A percentile compares a stretch with the other conserved stretches of the same genome.
phyloP scores from a whole-genome alignment of 1,284 basidiomycete species.

The Ustilago xerochloae region DNA sequence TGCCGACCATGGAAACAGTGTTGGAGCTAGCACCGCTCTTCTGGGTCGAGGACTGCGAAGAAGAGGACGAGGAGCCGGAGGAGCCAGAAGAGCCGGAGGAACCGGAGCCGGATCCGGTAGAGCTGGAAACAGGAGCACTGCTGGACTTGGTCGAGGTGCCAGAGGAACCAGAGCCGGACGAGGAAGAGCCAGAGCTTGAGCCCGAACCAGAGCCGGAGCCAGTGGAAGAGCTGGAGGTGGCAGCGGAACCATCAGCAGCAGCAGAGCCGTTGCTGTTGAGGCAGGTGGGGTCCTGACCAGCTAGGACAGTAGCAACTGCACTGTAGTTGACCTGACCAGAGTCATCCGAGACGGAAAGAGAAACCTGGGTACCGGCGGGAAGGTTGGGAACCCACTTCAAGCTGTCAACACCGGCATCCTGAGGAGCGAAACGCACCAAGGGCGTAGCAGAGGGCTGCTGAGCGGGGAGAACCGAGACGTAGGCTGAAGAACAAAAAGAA shows the following conservation, averaged over 20 bases:
- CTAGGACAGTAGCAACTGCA: constrained; percentile 19
- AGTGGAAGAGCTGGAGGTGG: constrained; percentile 13
- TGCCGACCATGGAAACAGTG: constrained; percentile 28
- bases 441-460: constrained; percentile 36
- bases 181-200: constrained; percentile 11
- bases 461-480: constrained; percentile 33
- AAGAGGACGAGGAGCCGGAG: neutral
- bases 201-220: constrained; percentile 12
- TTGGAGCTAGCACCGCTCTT: constrained; percentile 28
- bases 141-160: no score
- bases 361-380: constrained; percentile 25
- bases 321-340: constrained; percentile 32
- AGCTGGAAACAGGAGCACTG: no score
- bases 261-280: constrained; percentile 13
- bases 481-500: constrained; percentile 10
- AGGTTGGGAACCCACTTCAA: constrained; percentile 42
- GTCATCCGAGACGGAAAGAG: constrained; percentile 39
- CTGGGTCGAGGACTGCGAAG: constrained; percentile 20
- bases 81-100: constrained; percentile 6
- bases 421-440: constrained; percentile 31
- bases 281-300: constrained; percentile 35
- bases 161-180: constrained; percentile 7
- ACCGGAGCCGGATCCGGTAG: neutral
- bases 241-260: constrained; percentile 18
- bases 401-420: constrained; percentile 20